Evolutionary conservation across 495 filamentous ascomycete genomes (phyloP).

Genomic region (Hyaloscypha finlandica): DNA sequence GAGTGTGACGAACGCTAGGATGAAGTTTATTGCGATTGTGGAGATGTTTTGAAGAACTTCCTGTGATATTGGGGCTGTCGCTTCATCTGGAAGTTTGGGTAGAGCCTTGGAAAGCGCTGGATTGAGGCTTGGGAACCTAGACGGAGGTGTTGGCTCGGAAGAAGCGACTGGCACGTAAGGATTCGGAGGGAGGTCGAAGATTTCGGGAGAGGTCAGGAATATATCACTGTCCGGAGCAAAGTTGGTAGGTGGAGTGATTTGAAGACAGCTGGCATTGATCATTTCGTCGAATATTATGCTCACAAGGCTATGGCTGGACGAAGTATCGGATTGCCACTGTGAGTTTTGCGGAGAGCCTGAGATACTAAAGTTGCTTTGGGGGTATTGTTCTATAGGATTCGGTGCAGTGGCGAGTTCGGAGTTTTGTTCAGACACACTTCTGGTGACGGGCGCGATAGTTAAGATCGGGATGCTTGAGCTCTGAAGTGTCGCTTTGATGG

Average conservation of each 20-base stretch:
- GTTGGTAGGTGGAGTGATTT: conserved; percentile 14
- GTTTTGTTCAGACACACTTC: neutral
- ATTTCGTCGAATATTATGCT: conserved; percentile 26
- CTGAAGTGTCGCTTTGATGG: conserved; percentile 28
- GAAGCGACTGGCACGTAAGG: neutral
- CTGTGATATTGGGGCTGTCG: neutral
- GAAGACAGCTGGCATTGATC: conserved; percentile 20
- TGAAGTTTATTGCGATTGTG: conserved; percentile 51
- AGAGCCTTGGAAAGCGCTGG: conserved; percentile 1
- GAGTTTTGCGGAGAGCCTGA: neutral
- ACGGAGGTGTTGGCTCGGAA: neutral
- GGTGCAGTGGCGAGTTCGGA: neutral
- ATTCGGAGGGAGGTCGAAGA: neutral
- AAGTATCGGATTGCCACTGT: conserved; percentile 11
- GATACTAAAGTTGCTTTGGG: neutral
- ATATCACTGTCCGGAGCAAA: neutral
- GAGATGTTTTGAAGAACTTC: conserved; percentile 37
- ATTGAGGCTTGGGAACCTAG: conserved; percentile 6
- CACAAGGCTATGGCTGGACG: conserved; percentile 11
- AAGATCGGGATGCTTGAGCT: conserved; percentile 9
- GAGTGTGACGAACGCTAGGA: conserved; percentile 43
- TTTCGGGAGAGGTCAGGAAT: neutral
- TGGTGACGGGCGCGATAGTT: neutral
- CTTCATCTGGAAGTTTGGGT: conserved; percentile 14
- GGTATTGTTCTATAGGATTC: neutral